These are phyloP conservation scores for Candida maris DNA, from an alignment of 805 yeast genomes.

Conservation along the genomic window DNA sequence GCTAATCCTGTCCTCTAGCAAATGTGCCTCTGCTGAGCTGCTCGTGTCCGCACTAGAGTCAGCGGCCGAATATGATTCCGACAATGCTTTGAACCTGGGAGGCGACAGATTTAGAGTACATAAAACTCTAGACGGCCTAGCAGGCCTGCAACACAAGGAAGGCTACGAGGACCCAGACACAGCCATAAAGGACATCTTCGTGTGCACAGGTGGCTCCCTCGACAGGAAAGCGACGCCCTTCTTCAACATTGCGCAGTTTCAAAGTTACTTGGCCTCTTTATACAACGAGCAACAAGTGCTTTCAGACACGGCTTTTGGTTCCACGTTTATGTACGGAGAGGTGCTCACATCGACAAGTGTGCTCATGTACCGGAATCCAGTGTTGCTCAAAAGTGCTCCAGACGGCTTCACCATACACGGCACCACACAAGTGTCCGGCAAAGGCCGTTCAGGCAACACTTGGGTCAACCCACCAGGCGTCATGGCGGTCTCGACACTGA, in stretches of 20 bases:
- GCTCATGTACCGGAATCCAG: slow-evolving; percentile 68
- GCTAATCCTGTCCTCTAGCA: slow-evolving; percentile 46
- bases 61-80: slow-evolving; percentile 35
- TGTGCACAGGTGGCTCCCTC: slow-evolving; percentile 43
- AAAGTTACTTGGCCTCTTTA: slow-evolving; percentile 35
- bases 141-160: slow-evolving; percentile 27
- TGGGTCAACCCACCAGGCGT: slow-evolving; percentile 97
- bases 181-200: slow-evolving; percentile 52
- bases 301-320: slow-evolving; percentile 47
- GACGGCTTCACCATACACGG: slow-evolving; percentile 70
- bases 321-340: slow-evolving; percentile 71
- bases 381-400: slow-evolving; percentile 57
- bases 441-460: slow-evolving; percentile 91
- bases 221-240: slow-evolving; percentile 58
- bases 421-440: slow-evolving; percentile 81
- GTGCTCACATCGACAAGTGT: slow-evolving; percentile 86
- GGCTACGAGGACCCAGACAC: slow-evolving; percentile 52
- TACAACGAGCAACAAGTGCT: slow-evolving; percentile 29
- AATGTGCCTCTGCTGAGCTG: slow-evolving; percentile 26
- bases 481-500: slow-evolving; percentile 70
- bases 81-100: slow-evolving; percentile 45
- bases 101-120: slow-evolving; percentile 55
- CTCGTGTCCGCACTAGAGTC: slow-evolving; percentile 33
- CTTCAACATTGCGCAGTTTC: slow-evolving; percentile 63
- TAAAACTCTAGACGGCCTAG: slow-evolving; percentile 32